phyloP scores from a whole-genome alignment of 192 early-diverging fungal genomes.

The Umbelopsis ramanniana region DNA sequence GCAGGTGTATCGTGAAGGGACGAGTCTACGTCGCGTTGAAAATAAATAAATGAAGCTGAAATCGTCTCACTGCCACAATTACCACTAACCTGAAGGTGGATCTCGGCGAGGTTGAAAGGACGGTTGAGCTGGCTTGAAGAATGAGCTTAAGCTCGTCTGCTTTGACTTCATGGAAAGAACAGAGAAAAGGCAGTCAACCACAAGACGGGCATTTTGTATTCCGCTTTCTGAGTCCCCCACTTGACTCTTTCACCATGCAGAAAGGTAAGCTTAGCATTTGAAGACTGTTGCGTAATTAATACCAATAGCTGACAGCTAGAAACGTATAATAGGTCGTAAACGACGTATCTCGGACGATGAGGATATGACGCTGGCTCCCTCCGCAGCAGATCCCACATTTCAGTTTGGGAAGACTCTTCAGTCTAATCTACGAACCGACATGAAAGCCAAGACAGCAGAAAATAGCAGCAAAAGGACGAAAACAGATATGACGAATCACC shows the following conservation, averaged over 20 bases:
- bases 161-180: constrained; percentile 20
- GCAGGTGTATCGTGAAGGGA: constrained; percentile 6
- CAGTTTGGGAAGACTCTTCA: constrained; percentile 26
- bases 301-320: neutral
- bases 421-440: constrained; percentile 7
- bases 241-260: constrained; percentile 6
- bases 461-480: constrained; percentile 5
- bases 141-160: constrained; percentile 19
- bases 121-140: constrained; percentile 13
- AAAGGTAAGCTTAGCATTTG: constrained; percentile 4
- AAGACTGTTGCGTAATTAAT: neutral
- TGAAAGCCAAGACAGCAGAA: constrained; percentile 25
- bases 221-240: neutral
- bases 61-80: neutral
- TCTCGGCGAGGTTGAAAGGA: constrained; percentile 19
- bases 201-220: neutral
- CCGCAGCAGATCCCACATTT: constrained; percentile 2
- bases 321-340: constrained; percentile 29
- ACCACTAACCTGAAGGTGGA: constrained; percentile 17
- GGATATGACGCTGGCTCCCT: constrained; percentile 34
- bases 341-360: constrained; percentile 42
- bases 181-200: constrained; percentile 19
- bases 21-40: neutral
- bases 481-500: constrained; percentile 24
- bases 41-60: neutral